Percentiles rank a stretch among this genome's conserved stretches.
Conservation (phyloP, 2,329 filamentous ascomycete genomes). For the Graphiopsis chlorocephala region DNA sequence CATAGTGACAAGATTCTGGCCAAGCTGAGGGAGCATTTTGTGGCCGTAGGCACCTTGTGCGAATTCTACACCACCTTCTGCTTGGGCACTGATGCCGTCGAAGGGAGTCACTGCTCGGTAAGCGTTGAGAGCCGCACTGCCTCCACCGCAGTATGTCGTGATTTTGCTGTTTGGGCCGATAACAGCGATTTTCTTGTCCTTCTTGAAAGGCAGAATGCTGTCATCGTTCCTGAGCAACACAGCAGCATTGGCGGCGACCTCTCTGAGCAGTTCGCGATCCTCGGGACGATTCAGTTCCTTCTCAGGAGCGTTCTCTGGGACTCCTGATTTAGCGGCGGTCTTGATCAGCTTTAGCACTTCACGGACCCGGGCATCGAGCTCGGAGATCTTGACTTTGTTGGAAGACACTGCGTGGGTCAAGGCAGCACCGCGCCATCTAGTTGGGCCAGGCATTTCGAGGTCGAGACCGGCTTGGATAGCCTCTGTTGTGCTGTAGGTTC, state of each 20-base stretch:
- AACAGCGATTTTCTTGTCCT: conserved; percentile 66
- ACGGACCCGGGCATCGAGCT: conserved; percentile 56
- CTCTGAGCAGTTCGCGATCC: conserved; percentile 30
- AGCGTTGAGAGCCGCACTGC: conserved; percentile 32
- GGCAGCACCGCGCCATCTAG: conserved; percentile 17
- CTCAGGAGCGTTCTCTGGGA: conserved; percentile 26
- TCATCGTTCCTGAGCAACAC: conserved; percentile 64
- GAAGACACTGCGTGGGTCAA: conserved; percentile 21
- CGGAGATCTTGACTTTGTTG: conserved; percentile 21
- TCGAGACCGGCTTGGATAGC: conserved; percentile 71
- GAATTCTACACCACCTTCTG: conserved; percentile 21
- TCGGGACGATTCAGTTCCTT: conserved; percentile 30
- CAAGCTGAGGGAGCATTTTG: conserved; percentile 31
- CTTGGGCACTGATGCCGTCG: conserved; percentile 30
- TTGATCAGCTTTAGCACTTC: conserved; percentile 61
- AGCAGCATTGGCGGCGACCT: conserved; percentile 29
- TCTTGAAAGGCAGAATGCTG: conserved; percentile 41
- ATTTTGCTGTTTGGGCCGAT: conserved; percentile 74
- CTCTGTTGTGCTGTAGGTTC: conserved; percentile 66
- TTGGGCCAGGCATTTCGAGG: conserved; percentile 73
- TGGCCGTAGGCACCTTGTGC: conserved; percentile 27
- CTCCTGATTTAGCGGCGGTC: conserved; percentile 19
- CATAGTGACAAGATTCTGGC: conserved; percentile 20
- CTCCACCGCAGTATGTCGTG: conserved; percentile 49
- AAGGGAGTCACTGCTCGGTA: conserved; percentile 36